Evolutionary conservation across 2,329 filamentous ascomycete genomes (phyloP).

Genomic region (Mollisiaceae sp.): DNA sequence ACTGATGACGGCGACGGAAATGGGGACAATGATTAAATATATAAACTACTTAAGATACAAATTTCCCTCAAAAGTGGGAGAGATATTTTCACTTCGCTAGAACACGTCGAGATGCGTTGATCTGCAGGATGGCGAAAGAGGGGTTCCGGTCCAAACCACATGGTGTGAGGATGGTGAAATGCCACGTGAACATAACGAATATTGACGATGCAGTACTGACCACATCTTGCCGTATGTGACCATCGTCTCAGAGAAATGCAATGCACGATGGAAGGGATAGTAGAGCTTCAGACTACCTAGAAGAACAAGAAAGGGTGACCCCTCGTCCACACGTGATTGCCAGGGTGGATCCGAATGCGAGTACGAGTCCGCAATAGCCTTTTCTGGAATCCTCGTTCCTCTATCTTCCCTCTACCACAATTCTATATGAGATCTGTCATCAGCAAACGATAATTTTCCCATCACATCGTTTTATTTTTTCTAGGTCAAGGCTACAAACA

Average conservation of each 20-base stretch:
- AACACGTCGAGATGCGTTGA: background rate
- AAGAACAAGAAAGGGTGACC: background rate
- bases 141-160: background rate
- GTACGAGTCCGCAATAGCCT: background rate
- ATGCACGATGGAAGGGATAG: too few relatives aligned
- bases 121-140: constrained; percentile 3
- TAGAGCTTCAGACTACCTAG: too few relatives aligned
- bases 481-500: background rate
- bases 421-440: background rate
- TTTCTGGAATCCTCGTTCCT: background rate
- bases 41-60: too few relatives aligned
- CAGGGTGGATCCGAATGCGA: background rate
- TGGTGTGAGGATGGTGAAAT: constrained; percentile 11
- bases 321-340: background rate
- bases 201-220: background rate
- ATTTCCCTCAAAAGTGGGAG: background rate
- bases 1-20: background rate
- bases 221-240: too few relatives aligned
- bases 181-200: constrained; percentile 18
- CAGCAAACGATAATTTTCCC: background rate
- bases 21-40: background rate
- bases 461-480: too few relatives aligned
- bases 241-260: too few relatives aligned
- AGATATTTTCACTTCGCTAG: background rate
- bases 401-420: background rate